phyloP scores from a whole-genome alignment of 805 yeast species.

The Diddensiella caesifluorescens region DNA sequence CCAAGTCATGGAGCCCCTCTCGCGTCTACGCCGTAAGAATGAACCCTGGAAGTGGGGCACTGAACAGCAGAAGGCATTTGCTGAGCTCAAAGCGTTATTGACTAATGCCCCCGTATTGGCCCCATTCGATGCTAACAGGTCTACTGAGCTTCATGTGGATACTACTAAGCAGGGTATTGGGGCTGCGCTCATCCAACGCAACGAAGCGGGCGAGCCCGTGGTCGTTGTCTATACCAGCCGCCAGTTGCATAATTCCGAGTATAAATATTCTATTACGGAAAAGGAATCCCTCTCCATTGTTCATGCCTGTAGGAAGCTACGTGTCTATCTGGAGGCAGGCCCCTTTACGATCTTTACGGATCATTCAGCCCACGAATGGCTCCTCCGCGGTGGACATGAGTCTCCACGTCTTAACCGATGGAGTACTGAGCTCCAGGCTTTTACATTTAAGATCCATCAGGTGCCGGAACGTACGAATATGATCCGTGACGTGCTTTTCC shows the following conservation, averaged over 20 bases:
- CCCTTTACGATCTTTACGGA: not conserved
- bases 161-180: not conserved
- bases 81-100: not conserved
- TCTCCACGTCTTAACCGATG: not conserved
- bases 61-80: not conserved
- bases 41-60: not conserved
- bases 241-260: not conserved
- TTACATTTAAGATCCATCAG: no score
- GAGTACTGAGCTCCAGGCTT: not conserved
- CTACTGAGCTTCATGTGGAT: not conserved
- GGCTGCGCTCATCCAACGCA: constrained; percentile 1
- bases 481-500: no score
- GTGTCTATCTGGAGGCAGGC: not conserved
- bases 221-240: not conserved
- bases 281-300: constrained; percentile 1
- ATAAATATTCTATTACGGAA: not conserved
- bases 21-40: not conserved
- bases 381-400: not conserved
- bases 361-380: not conserved
- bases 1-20: not conserved
- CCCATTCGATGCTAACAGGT: not conserved
- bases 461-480: no score
- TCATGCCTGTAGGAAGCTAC: not conserved
- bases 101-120: not conserved
- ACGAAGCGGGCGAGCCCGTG: not conserved